These are phyloP conservation scores for Candida gigantensis DNA, from an alignment of 1,139 yeast species.

Conservation along the genomic window DNA sequence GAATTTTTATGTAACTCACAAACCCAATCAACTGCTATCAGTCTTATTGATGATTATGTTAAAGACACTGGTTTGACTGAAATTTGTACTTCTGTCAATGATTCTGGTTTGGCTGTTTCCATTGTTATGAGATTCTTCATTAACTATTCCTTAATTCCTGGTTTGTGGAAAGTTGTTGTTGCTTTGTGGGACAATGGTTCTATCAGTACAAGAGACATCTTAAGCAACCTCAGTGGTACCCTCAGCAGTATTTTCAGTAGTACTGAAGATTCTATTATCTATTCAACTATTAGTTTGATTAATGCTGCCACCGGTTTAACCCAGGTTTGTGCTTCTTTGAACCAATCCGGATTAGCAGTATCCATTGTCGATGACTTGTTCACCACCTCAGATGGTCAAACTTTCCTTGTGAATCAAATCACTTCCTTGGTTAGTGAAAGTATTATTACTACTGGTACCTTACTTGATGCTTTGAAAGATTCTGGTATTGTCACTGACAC, in stretches of 20 bases:
- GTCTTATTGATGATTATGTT: constrained; percentile 25
- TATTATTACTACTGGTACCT: constrained; percentile 18
- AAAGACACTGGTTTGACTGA: constrained; percentile 22
- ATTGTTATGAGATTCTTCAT: constrained; percentile 26
- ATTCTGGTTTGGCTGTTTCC: constrained; percentile 31
- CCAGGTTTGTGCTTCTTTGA: constrained; percentile 25
- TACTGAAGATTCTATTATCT: constrained; percentile 11
- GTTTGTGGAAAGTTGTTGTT: constrained; percentile 21
- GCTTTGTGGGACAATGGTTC: constrained; percentile 19
- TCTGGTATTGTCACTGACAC: constrained; percentile 15
- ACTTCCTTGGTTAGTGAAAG: constrained; percentile 20
- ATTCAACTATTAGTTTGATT: constrained; percentile 15
- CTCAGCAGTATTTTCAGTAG: constrained; percentile 16
- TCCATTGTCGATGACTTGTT: constrained; percentile 24
- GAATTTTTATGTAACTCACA: constrained; percentile 22
- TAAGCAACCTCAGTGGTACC: constrained; percentile 9
- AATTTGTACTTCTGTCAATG: constrained; percentile 24
- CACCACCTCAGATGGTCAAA: constrained; percentile 23
- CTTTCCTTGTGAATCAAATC: constrained; percentile 22
- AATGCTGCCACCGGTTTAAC: constrained; percentile 21
- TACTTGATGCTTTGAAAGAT: constrained; percentile 13
- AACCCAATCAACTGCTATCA: constrained; percentile 25
- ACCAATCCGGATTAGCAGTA: constrained; percentile 32
- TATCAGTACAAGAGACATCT: constrained; percentile 13
- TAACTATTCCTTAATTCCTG: constrained; percentile 23